These are phyloP conservation scores for Pichia deserticola DNA, from an alignment of 805 yeast species.

Conservation along the genomic window DNA sequence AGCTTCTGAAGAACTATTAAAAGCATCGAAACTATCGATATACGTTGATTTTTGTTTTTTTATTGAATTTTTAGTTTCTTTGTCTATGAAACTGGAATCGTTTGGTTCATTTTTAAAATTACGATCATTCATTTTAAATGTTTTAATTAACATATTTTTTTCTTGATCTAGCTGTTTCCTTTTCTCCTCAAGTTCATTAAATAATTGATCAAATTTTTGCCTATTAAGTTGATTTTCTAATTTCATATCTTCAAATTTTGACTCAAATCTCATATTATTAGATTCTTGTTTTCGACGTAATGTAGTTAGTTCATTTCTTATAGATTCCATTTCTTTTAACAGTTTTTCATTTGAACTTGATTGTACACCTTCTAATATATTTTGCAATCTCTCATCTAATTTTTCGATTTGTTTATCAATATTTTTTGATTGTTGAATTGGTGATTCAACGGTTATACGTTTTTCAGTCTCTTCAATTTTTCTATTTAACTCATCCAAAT, in stretches of 20 bases:
- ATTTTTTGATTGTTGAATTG: constrained; percentile 3
- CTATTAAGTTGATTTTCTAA: constrained; percentile 34
- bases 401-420: constrained; percentile 5
- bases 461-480: background rate
- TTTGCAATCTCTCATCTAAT: constrained; percentile 12
- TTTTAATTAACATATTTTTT: constrained; percentile 19
- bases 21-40: too few species aligned
- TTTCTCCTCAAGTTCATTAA: constrained; percentile 20
- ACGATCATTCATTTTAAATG: background rate
- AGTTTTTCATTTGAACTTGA: constrained; percentile 13
- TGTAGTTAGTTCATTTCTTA: constrained; percentile 18
- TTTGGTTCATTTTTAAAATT: too few species aligned
- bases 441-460: background rate
- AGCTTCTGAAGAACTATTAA: too few species aligned
- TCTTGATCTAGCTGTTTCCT: constrained; percentile 22
- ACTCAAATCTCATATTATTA: constrained; percentile 59
- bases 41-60: too few species aligned
- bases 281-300: constrained; percentile 31
- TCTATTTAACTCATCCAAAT: constrained; percentile 5
- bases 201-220: constrained; percentile 20
- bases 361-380: constrained; percentile 14
- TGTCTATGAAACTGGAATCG: too few species aligned
- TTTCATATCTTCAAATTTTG: constrained; percentile 56
- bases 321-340: constrained; percentile 14
- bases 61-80: too few species aligned